Conservation (phyloP, 352 stramenopile genomes). For the Aphanomyces astaci region DNA sequence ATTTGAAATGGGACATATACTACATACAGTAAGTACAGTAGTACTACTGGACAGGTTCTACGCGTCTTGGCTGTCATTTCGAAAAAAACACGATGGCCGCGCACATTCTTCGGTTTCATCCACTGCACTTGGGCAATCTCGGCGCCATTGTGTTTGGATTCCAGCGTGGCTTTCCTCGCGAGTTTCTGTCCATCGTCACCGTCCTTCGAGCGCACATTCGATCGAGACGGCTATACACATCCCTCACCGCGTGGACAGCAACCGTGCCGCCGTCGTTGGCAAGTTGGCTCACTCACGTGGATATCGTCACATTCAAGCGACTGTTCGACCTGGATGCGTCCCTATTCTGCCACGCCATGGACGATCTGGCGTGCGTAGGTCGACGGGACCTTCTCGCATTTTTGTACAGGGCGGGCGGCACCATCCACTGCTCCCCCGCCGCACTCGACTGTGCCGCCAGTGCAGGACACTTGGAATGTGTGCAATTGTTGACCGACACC, state of each 20-base stretch:
- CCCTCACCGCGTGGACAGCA: not conserved
- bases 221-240: not conserved
- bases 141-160: not conserved
- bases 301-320: not conserved
- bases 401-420: not conserved
- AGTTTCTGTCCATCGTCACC: not conserved
- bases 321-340: not conserved
- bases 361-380: not conserved
- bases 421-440: not conserved
- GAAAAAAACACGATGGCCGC: no score
- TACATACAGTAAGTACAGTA: no score
- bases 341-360: not conserved
- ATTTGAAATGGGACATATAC: no score
- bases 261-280: not conserved
- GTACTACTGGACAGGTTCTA: no score
- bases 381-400: not conserved
- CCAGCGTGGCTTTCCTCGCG: not conserved
- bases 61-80: no score
- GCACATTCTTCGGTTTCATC: no score
- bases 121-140: not conserved
- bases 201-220: not conserved
- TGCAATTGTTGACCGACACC: not conserved
- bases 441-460: not conserved
- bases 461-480: not conserved
- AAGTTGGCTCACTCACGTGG: not conserved